Evolutionary conservation across 2,329 filamentous ascomycete genomes (phyloP), one percentile per base, ranked within the genome.

Genomic region (Fragosphaeria purpurea): DNA sequence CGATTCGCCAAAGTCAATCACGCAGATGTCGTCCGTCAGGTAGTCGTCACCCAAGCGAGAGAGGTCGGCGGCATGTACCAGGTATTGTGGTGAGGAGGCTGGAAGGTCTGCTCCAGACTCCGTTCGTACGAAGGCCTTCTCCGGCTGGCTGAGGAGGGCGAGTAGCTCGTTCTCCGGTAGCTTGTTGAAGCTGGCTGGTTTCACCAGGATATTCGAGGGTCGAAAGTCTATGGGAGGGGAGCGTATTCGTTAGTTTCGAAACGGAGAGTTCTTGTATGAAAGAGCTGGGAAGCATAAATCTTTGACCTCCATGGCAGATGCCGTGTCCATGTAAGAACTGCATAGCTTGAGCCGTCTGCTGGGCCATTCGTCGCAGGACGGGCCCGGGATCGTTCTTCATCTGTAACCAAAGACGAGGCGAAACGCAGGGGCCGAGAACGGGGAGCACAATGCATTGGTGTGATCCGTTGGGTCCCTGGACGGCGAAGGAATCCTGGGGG

Each of bases 291-390:
- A 51, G 8, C 9, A 37, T 34, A 7, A 35, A 33, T 12, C 37
- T 51, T 32, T 30, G 41, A 54, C 52, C 52, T 43, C 50, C 52
- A 34, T 54, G 52, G 40, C 52, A 54, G n/a, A 52, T 34, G 10
- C 50, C 52, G 32, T 52, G 34, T 35, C 42, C 31, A 45, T 54
- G 52, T 37, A 52, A 41, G 37, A 49, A 52, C 11, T 49, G 37
- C 50, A 52, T 44, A 38, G 50, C 52, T 44, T 31, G 12, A 13
- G 46, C 50, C 35, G 46, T n/a, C 46, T 54, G 50, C n/a, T 35
- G 37, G 42, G 49, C 50, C 42, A 54, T 43, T 12, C 35, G 37
- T 39, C 46, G 50, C 13, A 50, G 43, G 39, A 50, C n/a, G 32
- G 42, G 37, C 12, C 39, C 34, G 41, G 39, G 30, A 48, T 22